Evolutionary conservation across 495 filamentous ascomycete genomes (phyloP), one percentile per base, ranked within the genome.

Genomic region (Penicillium malachiteum): DNA sequence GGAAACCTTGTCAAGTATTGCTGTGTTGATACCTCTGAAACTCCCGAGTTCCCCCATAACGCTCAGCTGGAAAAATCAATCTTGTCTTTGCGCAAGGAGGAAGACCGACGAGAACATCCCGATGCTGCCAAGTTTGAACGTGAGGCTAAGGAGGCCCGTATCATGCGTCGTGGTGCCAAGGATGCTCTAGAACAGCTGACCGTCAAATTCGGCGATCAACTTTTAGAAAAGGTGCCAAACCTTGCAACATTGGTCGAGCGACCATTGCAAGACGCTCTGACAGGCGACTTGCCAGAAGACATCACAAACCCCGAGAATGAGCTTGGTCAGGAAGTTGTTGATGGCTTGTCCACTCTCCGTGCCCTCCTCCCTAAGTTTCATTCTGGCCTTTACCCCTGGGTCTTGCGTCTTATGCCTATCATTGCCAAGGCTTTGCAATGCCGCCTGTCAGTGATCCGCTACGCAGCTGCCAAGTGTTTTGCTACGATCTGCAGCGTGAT

Each of bases 401-500:
- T 98, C 32, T 80, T 91, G 64, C 78, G 81, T 30, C 81, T 96
- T 51, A 83, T 97, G 68, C 93, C 94, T n/a, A 78, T 91, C 43
- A 82, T 97, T 48, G 87, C 88, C 66, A 92, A 87, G 67, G 92
- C 88, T 3, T 78, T 98, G 12, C 90, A 90, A 59, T 96, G 89
- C 9, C 80, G 86, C 56, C 79, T 96, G 8, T 93, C 93, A 10
- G 88, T 98, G 0, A 89, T 97, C 70, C 84, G 94, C 42, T 98
- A 98, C 70, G 91, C 92, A 64, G 94, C 94, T 33, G 95, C 94
- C 9, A 98, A 98, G 70, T 97, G 95, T 68, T 85, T 98, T 68
- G 94, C 95, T 8, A 97, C 93, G 8, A 87, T 97, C 21, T 97
- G 95, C 80, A 97, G 92, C 65, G 89, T 97, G 54, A 92, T 97